Evolutionary conservation across 2,329 filamentous ascomycete genomes (phyloP).

Genomic region (Xylariaceae sp.): DNA sequence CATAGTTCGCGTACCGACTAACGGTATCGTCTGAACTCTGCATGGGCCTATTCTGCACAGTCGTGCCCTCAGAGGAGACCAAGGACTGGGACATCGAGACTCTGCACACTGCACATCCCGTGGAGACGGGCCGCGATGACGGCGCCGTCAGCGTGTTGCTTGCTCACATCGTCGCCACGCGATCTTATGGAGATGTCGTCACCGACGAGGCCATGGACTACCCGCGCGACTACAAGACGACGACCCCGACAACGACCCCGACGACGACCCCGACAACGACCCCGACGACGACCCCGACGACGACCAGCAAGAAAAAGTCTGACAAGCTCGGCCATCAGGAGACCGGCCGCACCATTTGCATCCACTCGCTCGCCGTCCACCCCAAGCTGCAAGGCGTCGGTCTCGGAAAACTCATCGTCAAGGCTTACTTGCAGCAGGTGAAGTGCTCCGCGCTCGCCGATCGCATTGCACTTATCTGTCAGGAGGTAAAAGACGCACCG

Average conservation of each 20-base stretch:
- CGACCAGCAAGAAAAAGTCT: slow-evolving; percentile 21
- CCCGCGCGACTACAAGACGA: slow-evolving; percentile 60
- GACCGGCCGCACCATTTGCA: slow-evolving; percentile 64
- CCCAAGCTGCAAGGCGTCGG: slow-evolving; percentile 69
- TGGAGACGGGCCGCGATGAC: slow-evolving; percentile 55
- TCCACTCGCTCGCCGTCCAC: slow-evolving; percentile 78
- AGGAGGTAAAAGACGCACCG: slow-evolving; percentile 47
- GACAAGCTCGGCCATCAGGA: slow-evolving; percentile 65
- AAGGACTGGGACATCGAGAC: slow-evolving; percentile 49
- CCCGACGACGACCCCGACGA: too few species aligned
- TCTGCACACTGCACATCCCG: slow-evolving; percentile 46
- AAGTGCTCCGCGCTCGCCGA: slow-evolving; percentile 64
- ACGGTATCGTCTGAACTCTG: slow-evolving; percentile 68
- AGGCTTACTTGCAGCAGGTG: slow-evolving; percentile 71
- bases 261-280: too few species aligned
- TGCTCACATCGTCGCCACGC: slow-evolving; percentile 72
- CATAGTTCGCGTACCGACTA: slow-evolving; percentile 70
- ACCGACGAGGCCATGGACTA: slow-evolving; percentile 73
- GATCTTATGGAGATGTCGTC: slow-evolving; percentile 56
- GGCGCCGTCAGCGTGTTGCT: slow-evolving; percentile 59
- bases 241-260: slow-evolving; percentile 9
- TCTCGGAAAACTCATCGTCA: slow-evolving; percentile 67
- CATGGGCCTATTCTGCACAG: slow-evolving; percentile 72
- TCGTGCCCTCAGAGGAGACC: slow-evolving; percentile 42
- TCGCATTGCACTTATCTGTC: slow-evolving; percentile 69